Evolutionary conservation across 805 yeast genomes (phyloP).

Genomic region (Tetrapisispora nanseiensis): DNA sequence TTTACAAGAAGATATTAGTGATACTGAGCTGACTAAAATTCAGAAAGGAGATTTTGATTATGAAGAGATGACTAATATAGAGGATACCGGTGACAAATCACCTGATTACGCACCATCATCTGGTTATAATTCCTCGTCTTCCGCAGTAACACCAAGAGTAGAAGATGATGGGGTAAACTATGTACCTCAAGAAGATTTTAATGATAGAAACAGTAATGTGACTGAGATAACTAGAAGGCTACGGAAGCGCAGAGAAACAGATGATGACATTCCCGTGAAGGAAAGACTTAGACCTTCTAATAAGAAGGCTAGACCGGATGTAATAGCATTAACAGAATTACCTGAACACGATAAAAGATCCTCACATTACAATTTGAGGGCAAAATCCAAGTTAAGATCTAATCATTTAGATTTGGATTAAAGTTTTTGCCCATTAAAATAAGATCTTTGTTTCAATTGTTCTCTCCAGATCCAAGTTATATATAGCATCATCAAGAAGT

Average conservation of each 20-base stretch:
- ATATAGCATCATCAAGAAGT: too few relatives aligned
- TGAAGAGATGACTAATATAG: constrained; percentile 3
- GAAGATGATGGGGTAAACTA: neutral
- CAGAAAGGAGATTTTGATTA: constrained; percentile 5
- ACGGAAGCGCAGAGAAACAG: constrained; percentile 9
- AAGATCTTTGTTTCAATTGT: too few relatives aligned
- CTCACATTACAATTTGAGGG: constrained; percentile 25
- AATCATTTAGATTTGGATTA: constrained; percentile 2
- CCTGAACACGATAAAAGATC: constrained; percentile 26
- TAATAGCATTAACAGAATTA: constrained; percentile 11
- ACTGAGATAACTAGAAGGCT: neutral
- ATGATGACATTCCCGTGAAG: neutral
- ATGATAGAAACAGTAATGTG: neutral
- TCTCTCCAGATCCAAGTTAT: too few relatives aligned
- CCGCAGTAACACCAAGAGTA: neutral
- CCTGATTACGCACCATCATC: constrained; percentile 1
- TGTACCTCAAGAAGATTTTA: neutral
- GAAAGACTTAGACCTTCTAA: constrained; percentile 19
- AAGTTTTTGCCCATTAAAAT: neutral
- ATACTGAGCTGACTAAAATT: constrained; percentile 2
- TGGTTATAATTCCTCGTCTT: neutral
- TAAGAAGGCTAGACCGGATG: constrained; percentile 23
- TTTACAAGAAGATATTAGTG: constrained; percentile 5
- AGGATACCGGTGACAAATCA: neutral
- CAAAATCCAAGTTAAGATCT: constrained; percentile 24